These are phyloP conservation scores for Rhodotorula diobovata DNA, from an alignment of 768 basidiomycete species.

Conservation along the genomic window DNA sequence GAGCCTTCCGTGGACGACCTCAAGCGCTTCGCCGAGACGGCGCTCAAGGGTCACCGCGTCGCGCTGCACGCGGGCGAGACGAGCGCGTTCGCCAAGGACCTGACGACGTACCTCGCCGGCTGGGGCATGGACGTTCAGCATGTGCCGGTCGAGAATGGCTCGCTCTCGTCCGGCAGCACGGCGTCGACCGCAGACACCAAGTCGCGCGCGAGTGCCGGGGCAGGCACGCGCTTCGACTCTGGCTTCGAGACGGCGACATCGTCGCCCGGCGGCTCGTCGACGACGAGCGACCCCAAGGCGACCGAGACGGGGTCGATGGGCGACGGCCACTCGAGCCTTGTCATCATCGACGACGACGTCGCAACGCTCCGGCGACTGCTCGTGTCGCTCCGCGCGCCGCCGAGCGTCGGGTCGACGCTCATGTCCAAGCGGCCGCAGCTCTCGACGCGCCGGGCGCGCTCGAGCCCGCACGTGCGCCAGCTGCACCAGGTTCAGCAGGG, in stretches of 20 bases:
- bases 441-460: slow-evolving; percentile 52
- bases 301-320: background rate
- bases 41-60: slow-evolving; percentile 72
- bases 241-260: slow-evolving; percentile 34
- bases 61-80: slow-evolving; percentile 78
- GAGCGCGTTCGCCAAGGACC: slow-evolving; percentile 82
- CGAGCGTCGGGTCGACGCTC: slow-evolving; percentile 30
- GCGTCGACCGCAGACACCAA: background rate
- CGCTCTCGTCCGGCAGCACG: background rate
- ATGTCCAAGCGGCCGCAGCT: slow-evolving; percentile 41
- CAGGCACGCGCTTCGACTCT: slow-evolving; percentile 37
- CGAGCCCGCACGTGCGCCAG: slow-evolving; percentile 72
- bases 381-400: slow-evolving; percentile 54
- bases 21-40: slow-evolving; percentile 67
- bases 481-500: slow-evolving; percentile 23
- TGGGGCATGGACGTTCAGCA: slow-evolving; percentile 95
- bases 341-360: slow-evolving; percentile 91
- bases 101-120: slow-evolving; percentile 84
- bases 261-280: background rate
- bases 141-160: slow-evolving; percentile 47
- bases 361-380: slow-evolving; percentile 70
- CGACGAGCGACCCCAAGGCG: background rate
- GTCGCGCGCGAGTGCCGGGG: background rate
- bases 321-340: slow-evolving; percentile 51
- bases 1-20: slow-evolving; percentile 77